Evolutionary conservation across 1,284 basidiomycete genomes (phyloP), one percentile per base, ranked within the genome.

Genomic region (Cerrena zonata): DNA sequence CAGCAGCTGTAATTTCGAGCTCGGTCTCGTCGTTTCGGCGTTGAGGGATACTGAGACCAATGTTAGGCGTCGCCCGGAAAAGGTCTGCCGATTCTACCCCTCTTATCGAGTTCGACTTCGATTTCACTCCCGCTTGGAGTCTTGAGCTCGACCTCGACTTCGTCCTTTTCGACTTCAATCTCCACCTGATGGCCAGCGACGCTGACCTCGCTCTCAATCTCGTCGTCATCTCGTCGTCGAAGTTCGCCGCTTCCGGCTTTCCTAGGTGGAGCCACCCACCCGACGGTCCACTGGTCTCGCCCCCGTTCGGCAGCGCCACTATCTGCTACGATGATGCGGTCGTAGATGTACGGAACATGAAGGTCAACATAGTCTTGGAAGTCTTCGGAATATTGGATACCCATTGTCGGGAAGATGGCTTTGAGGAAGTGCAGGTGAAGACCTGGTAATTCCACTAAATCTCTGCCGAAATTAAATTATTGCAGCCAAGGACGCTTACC

Each of bases 281-380:
- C 63, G 1, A 62, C 64, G 5, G 54, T 46, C 62, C 63, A 53
- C 59, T 62, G 34, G 2, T 67, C 64, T 4, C 73, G 67, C 45
- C 69, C 73, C 39, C 75, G 71, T 48, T 70, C 75, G 0, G 89
- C 82, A 0, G 86, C 88, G 2, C 77, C 77, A 30, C 85, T 74
- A 61, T 94, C 91, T 1, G 81, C 82, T 37, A 94, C 71, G 19
- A 94, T 79, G 7, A 89, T 72, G 5, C 89, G 82, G 57, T 90
- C 86, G 45, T 89, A 72, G 19, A 92, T 58, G 63, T 83, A 89
- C 0, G 90, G 85, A 24, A 81, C 75, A 19, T 74, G 71, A 58
- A 90, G 79, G 51, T 78, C 73, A 25, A 77, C 73, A 58, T 85
- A 83, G 63, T 93, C 91, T 25, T 75, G 71, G 80, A 86, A 90